Evolutionary conservation across 495 filamentous ascomycete species (phyloP), one percentile per base, ranked within the genome.

Genomic region (Annulohypoxylon nitens): DNA sequence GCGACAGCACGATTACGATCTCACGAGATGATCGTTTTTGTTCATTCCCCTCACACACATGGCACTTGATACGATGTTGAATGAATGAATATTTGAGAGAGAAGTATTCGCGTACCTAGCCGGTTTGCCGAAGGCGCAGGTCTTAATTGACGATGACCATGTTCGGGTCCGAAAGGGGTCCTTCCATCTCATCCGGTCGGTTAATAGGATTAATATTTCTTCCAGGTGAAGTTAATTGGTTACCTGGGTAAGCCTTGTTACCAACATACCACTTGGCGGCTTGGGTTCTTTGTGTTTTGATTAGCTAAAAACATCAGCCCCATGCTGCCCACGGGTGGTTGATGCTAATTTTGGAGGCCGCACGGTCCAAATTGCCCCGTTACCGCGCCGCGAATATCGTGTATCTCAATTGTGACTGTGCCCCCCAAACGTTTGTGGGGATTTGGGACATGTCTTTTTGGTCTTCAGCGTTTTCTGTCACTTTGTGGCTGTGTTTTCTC

Each of bases 401-500:
- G 12, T 39, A 39, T 43, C 26, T 33, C 20, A 34, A 64, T 69
- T 20, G 53, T 57, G 30, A 23, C 20, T 30, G 30, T 6, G 3
- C 30, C 39, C 26, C 33, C 16, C 1, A 7, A 57, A 57, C 33
- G 9, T 12, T 18, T 36, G 48, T 53, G 48, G 48, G 48, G 48
- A 53, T 30, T 53, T 25, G 25, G 23, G 11, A 23, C 20, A 43
- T 43, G 11, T 4, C 12, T 30, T 30, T 30, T 30, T 30, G 3
- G 43, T 20, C 43, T 47, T 47, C 43, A 30, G 48, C 20, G 20
- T 11, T 3, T 23, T 23, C 20, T 1, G 20, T 30, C 30, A 30
- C 20, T 23, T 23, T 59, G 70, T 58, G 64, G 64, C 64, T 69
- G 70, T 69, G 64, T 47, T 47, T 47, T 47, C 43, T 47, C 43